A percentile compares a stretch with the other conserved stretches of the same genome.
Evolutionary conservation across 2,329 filamentous ascomycete genomes (phyloP).

Genomic region (Sarocladium strictum): DNA sequence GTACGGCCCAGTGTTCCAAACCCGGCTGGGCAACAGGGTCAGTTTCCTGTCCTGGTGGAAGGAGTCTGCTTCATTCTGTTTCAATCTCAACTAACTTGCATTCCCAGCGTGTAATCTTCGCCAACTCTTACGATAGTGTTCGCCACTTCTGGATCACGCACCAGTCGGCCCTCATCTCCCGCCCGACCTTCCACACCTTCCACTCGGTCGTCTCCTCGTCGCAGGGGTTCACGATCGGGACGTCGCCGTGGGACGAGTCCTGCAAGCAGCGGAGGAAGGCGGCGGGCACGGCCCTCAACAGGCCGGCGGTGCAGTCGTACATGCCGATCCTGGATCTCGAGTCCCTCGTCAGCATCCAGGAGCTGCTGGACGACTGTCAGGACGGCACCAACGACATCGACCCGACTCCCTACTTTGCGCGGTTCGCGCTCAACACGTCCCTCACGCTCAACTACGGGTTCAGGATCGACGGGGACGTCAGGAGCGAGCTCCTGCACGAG

Average conservation of each 20-base stretch:
- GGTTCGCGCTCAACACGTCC: conserved; percentile 71
- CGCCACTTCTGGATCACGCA: conserved; percentile 72
- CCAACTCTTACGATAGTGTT: conserved; percentile 71
- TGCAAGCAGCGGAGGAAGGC: conserved; percentile 73
- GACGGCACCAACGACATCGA: conserved; percentile 60
- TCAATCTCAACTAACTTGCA: neutral
- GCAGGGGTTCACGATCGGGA: conserved; percentile 77
- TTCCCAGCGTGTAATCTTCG: conserved; percentile 66
- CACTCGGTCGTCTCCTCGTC: conserved; percentile 72
- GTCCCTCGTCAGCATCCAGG: conserved; percentile 63
- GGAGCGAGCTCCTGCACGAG: conserved; percentile 62
- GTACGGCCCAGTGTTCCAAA: conserved; percentile 61
- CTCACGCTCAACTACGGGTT: conserved; percentile 76
- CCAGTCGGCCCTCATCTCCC: conserved; percentile 70
- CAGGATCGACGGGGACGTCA: conserved; percentile 64
- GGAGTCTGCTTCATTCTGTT: too few relatives aligned
- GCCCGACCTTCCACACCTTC: conserved; percentile 75
- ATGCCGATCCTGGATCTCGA: conserved; percentile 81
- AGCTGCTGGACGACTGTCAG: conserved; percentile 60
- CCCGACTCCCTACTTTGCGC: conserved; percentile 66
- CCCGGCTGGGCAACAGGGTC: conserved; percentile 62
- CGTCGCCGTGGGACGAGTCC: conserved; percentile 77
- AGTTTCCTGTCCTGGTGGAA: conserved; percentile 5
- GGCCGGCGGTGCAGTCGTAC: conserved; percentile 69
- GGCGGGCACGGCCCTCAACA: conserved; percentile 71